Conservation (phyloP, 805 yeast species). For the Clavispora phyllophila region DNA sequence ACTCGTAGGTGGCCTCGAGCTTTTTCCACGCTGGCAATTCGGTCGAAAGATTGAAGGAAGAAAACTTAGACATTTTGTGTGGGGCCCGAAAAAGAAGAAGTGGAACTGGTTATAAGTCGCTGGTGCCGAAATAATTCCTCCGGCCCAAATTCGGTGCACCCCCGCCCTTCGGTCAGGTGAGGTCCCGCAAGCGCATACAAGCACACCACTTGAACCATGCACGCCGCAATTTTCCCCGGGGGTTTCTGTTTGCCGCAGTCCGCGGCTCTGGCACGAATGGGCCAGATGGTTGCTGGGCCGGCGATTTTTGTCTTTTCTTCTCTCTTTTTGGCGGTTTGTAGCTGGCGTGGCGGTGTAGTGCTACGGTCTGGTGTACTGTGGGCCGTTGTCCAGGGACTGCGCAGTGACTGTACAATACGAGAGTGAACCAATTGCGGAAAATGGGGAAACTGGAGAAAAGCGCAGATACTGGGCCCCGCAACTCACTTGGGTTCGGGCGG, state of each 20-base stretch:
- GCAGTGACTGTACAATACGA: no score
- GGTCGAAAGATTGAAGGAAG: constrained; percentile 51
- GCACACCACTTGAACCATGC: background rate
- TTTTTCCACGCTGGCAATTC: constrained; percentile 83
- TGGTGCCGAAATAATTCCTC: background rate
- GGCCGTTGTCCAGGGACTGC: no score
- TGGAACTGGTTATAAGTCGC: background rate
- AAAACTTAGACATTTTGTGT: constrained; percentile 11
- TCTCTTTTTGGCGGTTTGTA: no score
- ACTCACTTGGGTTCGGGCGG: no score
- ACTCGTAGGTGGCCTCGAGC: constrained; percentile 65
- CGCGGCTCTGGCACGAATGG: no score
- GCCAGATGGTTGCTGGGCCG: no score
- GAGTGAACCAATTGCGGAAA: no score
- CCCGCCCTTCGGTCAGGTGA: constrained; percentile 12
- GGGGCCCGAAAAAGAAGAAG: background rate
- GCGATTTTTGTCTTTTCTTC: no score
- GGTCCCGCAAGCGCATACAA: background rate
- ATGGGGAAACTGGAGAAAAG: no score
- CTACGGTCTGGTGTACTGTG: no score
- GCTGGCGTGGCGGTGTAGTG: no score
- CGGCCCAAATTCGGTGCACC: constrained; percentile 7
- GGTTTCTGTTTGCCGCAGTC: background rate
- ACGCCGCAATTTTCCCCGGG: background rate
- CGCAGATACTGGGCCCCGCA: no score